phyloP scores from a whole-genome alignment of 31 red algal genomes.

The Asparagopsis taxiformis region DNA sequence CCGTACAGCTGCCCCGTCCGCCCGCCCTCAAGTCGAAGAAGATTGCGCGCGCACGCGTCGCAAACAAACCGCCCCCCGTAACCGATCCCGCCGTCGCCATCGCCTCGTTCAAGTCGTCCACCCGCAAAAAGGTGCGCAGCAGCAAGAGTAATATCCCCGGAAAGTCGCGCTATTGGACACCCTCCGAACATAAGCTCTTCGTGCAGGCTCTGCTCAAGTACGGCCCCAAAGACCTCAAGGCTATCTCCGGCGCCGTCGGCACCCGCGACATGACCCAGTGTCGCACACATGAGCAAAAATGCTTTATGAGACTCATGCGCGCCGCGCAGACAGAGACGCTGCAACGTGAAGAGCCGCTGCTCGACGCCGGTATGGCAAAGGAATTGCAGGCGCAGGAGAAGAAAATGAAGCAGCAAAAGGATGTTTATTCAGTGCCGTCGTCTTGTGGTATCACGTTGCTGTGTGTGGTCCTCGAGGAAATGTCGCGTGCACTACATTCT shows the following conservation, averaged over 20 bases:
- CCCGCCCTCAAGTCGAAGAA: too few species aligned
- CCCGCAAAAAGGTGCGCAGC: conserved; percentile 37
- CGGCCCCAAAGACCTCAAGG: conserved; percentile 85
- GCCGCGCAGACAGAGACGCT: conserved; percentile 56
- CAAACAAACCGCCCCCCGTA: too few species aligned
- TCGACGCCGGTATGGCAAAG: not conserved
- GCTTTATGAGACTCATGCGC: conserved; percentile 75
- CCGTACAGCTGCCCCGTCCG: too few species aligned
- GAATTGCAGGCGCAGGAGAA: too few species aligned
- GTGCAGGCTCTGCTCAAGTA: conserved; percentile 78
- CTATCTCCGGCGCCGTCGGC: conserved; percentile 76
- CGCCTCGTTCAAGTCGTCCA: not conserved
- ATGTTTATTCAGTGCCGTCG: conserved; percentile 44
- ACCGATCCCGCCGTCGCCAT: too few species aligned
- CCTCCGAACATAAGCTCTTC: conserved; percentile 77
- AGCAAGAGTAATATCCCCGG: conserved; percentile 75
- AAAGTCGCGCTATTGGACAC: conserved; percentile 81
- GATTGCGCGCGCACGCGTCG: too few species aligned
- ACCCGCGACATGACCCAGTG: conserved; percentile 87
- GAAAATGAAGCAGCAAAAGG: not conserved
- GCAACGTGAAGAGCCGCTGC: not conserved
- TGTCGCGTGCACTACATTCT: not conserved
- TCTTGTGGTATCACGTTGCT: conserved; percentile 63
- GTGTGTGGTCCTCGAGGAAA: conserved; percentile 60
- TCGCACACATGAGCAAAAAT: conserved; percentile 87